Percentiles rank a stretch among this genome's conserved stretches.
These are phyloP conservation scores for Clonostachys sp. DNA, from an alignment of 2,329 filamentous ascomycete genomes.

Conservation along the genomic window DNA sequence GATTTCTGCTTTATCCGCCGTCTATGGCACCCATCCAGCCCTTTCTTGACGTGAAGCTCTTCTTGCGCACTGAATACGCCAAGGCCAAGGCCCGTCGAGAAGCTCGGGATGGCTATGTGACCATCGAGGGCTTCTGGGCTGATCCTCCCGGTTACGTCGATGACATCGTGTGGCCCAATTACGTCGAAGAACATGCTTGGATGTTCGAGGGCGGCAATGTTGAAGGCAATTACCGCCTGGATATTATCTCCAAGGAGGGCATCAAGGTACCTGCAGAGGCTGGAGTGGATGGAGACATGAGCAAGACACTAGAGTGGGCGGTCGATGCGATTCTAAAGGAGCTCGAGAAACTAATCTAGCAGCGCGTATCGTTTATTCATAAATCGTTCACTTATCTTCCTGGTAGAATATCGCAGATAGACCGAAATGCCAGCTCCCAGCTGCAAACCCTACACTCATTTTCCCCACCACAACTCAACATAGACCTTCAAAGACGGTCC, in stretches of 20 bases:
- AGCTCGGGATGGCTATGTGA: slow-evolving; percentile 72
- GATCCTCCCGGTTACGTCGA: slow-evolving; percentile 95
- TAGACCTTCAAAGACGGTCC: no score
- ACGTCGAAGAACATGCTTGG: slow-evolving; percentile 75
- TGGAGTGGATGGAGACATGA: slow-evolving; percentile 52
- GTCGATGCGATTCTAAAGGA: slow-evolving; percentile 53
- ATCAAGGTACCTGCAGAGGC: slow-evolving; percentile 44
- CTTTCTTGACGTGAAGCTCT: slow-evolving; percentile 70
- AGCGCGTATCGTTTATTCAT: no score
- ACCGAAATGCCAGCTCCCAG: background rate
- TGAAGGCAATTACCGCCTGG: slow-evolving; percentile 46
- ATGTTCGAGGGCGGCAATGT: slow-evolving; percentile 71
- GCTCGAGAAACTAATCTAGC: background rate
- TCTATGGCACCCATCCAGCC: slow-evolving; percentile 49
- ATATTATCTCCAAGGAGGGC: slow-evolving; percentile 33
- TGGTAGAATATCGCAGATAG: background rate
- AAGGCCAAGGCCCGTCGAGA: slow-evolving; percentile 62
- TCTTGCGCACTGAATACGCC: slow-evolving; percentile 65
- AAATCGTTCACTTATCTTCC: no score
- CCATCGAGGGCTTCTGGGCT: slow-evolving; percentile 86
- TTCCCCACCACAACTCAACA: no score
- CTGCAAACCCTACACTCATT: background rate
- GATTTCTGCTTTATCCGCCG: slow-evolving; percentile 76
- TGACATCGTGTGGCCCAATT: slow-evolving; percentile 93
- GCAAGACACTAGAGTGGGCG: slow-evolving; percentile 61